Evolutionary conservation across 192 early-diverging fungal species (phyloP), one percentile per base, ranked within the genome.

Genomic region (Ambispora gerdemannii): DNA sequence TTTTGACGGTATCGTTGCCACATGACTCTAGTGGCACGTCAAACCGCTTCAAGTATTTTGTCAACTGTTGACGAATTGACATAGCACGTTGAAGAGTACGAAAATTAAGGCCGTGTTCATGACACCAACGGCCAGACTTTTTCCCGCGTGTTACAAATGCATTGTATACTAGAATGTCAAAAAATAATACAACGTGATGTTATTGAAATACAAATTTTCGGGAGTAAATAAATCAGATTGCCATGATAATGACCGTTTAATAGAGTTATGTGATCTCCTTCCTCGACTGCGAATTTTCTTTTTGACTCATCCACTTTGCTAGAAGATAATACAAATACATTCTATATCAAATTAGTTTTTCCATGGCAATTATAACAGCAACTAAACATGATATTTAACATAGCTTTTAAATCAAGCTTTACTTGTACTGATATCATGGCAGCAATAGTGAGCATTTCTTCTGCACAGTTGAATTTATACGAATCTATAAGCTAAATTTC

Each of bases 31-130:
- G 24, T 32, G 68, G 68, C 2, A 70, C 56, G n/a, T 70, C 56
- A 49, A 70, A 58, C 20, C 68, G 51, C 32, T 20, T 30, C 19
- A 91, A 52, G 69, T 92, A 90, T 50, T 85, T 86, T n/a, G 91
- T 84, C 67, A 99, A 80, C 70, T 99, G 95, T 53, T 92, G 86
- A 43, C 95, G 90, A 32, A 99, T 88, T 20, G 93, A 89, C 24
- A 87, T 82, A 3, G 92, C 95, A 7, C 90, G 82, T 30, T 92
- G 91, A 78, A 99, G 66, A 1, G 88, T 81, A 67, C 89, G 89
- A 76, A 90, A 87, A 71, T 91, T 89, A 15, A 91, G 75, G 62
- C 81, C 83, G 30, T 87, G 84, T 31, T 95, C 91, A 71, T 90
- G 87, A 77, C 97, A 99, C 95, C 95, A 99, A 49, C 82, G 83